These are phyloP conservation scores for Globisporangium barbulae DNA, from an alignment of 352 stramenopile genomes.

Conservation along the genomic window DNA sequence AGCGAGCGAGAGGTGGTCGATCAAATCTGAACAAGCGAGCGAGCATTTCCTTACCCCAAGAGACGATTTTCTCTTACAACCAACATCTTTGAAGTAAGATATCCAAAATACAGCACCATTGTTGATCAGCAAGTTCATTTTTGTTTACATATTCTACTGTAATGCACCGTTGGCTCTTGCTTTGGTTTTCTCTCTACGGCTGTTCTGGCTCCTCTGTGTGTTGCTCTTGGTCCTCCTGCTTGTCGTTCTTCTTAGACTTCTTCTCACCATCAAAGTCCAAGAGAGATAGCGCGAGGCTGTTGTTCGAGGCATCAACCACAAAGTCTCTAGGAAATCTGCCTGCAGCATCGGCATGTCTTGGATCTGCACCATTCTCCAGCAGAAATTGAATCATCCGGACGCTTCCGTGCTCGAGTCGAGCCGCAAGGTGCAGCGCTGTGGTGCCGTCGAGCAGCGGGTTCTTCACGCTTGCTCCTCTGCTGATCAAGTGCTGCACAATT, in stretches of 20 bases:
- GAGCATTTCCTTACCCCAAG: background rate
- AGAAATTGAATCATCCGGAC: background rate
- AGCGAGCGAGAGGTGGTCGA: too few relatives aligned
- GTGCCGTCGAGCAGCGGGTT: background rate
- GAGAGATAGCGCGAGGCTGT: background rate
- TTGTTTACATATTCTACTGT: too few relatives aligned
- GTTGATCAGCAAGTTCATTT: too few relatives aligned
- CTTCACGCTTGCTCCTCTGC: background rate
- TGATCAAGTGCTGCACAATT: background rate
- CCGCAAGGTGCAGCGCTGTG: conserved; percentile 8
- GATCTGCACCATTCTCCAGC: background rate
- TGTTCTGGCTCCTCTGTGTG: background rate
- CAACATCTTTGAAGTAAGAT: background rate
- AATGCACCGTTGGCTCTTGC: background rate
- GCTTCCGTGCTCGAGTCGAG: background rate
- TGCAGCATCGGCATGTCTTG: background rate
- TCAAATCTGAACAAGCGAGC: background rate
- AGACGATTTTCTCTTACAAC: background rate
- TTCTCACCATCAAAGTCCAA: background rate
- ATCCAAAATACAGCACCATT: too few relatives aligned
- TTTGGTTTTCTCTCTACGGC: background rate
- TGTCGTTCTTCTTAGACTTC: background rate
- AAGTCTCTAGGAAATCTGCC: background rate
- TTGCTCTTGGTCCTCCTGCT: background rate
- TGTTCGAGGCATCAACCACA: background rate